phyloP scores from a whole-genome alignment of 225 moss, liverwort and hornwort species.

The Bryoerythrophyllum caledonicum region DNA sequence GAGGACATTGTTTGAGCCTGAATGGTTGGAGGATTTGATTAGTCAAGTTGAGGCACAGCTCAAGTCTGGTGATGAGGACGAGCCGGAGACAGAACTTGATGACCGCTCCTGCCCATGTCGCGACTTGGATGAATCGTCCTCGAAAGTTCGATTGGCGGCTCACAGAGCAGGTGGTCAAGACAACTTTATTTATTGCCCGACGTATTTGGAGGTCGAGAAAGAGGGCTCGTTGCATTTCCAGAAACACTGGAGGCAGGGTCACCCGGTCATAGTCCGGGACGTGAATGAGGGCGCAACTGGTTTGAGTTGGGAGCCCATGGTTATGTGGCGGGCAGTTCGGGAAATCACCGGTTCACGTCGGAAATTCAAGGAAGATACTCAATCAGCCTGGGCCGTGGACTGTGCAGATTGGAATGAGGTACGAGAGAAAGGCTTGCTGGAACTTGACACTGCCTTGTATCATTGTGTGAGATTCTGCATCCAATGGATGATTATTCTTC shows the following conservation, averaged over 20 bases:
- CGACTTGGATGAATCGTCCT: constrained; percentile 17
- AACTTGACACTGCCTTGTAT: not conserved
- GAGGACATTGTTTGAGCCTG: constrained; percentile 49
- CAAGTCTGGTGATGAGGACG: constrained; percentile 18
- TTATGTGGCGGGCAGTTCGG: constrained; percentile 78
- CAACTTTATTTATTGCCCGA: constrained; percentile 47
- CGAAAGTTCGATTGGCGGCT: constrained; percentile 44
- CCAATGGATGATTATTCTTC: constrained; percentile 7
- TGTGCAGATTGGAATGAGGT: constrained; percentile 75
- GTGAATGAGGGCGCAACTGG: constrained; percentile 63
- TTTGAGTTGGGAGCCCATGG: constrained; percentile 78
- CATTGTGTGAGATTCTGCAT: not conserved
- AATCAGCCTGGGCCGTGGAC: constrained; percentile 57
- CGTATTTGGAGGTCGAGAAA: constrained; percentile 32
- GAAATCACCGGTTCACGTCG: constrained; percentile 56
- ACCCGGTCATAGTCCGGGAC: constrained; percentile 67
- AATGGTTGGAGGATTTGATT: constrained; percentile 40
- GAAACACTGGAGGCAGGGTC: constrained; percentile 71
- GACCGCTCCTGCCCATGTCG: constrained; percentile 33
- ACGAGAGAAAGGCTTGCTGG: constrained; percentile 9
- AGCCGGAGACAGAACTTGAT: constrained; percentile 8
- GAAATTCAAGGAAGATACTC: constrained; percentile 58
- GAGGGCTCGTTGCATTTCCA: constrained; percentile 60
- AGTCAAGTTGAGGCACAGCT: constrained; percentile 39
- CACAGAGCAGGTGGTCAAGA: constrained; percentile 43